phyloP scores from a whole-genome alignment of 768 basidiomycete species.

The Sporobolomyces pararoseus region DNA sequence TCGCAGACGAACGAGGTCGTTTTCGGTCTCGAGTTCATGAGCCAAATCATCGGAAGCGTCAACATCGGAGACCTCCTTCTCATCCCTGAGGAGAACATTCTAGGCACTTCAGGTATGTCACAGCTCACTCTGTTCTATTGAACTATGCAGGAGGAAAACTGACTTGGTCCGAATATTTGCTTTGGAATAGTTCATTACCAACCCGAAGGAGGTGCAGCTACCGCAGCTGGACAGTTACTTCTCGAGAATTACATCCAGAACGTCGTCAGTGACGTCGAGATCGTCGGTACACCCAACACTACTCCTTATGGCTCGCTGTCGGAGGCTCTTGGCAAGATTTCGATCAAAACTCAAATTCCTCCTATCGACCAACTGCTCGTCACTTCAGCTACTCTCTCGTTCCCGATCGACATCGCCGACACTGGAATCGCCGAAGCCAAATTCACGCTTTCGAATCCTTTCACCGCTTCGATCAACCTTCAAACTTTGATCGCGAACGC shows the following conservation, averaged over 20 bases:
- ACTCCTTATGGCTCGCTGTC: constrained; percentile 63
- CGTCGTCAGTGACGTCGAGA: constrained; percentile 48
- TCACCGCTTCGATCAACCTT: constrained; percentile 69
- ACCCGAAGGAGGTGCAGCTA: constrained; percentile 58
- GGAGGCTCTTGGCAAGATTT: constrained; percentile 61
- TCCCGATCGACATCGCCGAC: constrained; percentile 62
- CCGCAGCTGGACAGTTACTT: constrained; percentile 56
- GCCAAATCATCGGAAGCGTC: constrained; percentile 49
- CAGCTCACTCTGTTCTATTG: neutral
- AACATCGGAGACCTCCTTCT: constrained; percentile 54
- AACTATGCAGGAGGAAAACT: neutral
- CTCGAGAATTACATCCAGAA: constrained; percentile 69
- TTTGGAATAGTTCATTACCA: constrained; percentile 61
- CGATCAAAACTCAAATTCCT: constrained; percentile 61
- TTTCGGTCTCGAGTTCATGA: constrained; percentile 60
- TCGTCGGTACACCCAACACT: constrained; percentile 58
- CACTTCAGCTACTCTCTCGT: constrained; percentile 56
- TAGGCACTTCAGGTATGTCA: constrained; percentile 25
- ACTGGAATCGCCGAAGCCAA: constrained; percentile 61
- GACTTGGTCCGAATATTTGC: constrained; percentile 47
- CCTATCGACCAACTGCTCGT: constrained; percentile 64
- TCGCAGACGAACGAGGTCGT: constrained; percentile 58
- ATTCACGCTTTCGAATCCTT: constrained; percentile 64
- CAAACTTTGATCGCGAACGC: constrained; percentile 59
- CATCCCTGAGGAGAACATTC: constrained; percentile 54